Conservation (phyloP, 1,284 basidiomycete genomes). For the Boletus smithii region DNA sequence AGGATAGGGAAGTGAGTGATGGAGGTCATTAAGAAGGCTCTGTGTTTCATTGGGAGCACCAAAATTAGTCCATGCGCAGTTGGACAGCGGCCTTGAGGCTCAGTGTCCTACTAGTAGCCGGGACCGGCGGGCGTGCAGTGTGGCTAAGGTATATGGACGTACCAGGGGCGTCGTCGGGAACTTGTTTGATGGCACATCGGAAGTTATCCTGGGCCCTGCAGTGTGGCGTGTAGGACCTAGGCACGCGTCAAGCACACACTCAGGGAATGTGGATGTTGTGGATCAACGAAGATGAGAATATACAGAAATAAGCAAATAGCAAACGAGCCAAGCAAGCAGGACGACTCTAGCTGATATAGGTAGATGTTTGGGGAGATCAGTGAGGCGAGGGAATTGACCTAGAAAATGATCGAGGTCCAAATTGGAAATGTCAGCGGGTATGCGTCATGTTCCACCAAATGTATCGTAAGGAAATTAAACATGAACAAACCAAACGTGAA, state of each 20-base stretch:
- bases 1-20: slow-evolving; percentile 3
- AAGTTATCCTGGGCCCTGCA: slow-evolving; percentile 16
- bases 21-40: slow-evolving; percentile 1
- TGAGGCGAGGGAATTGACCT: slow-evolving; percentile 5
- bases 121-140: not conserved
- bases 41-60: slow-evolving; percentile 11
- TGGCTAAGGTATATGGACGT: too few species aligned
- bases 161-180: not conserved
- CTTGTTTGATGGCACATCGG: slow-evolving; percentile 3
- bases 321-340: slow-evolving; percentile 23
- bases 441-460: slow-evolving; percentile 9
- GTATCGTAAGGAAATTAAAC: slow-evolving; percentile 17
- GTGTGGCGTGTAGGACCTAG: slow-evolving; percentile 12
- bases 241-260: slow-evolving; percentile 23
- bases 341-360: slow-evolving; percentile 16
- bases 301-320: slow-evolving; percentile 17
- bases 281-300: slow-evolving; percentile 15
- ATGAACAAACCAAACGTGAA: slow-evolving; percentile 14
- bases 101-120: not conserved
- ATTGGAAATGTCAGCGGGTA: slow-evolving; percentile 10
- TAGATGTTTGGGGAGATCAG: slow-evolving; percentile 7
- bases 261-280: slow-evolving; percentile 13
- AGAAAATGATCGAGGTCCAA: too few species aligned
- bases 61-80: slow-evolving; percentile 1
- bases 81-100: slow-evolving; percentile 14